A percentile compares a stretch with the other conserved stretches of the same genome.
These are phyloP conservation scores for Aspergillus spinulosporus DNA, from an alignment of 2,329 filamentous ascomycete species.

Conservation along the genomic window DNA sequence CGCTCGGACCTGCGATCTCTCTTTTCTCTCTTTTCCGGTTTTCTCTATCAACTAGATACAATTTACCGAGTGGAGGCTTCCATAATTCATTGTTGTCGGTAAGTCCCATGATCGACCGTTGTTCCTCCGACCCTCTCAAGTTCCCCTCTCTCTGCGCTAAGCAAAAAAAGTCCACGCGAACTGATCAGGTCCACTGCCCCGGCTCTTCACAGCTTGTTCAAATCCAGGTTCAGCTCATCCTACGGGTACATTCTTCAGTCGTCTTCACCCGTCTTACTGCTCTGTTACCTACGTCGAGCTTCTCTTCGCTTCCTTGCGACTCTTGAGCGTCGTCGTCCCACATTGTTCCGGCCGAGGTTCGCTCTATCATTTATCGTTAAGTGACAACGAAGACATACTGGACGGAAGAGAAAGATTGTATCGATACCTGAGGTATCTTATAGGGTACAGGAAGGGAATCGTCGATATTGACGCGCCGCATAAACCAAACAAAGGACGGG, in stretches of 20 bases:
- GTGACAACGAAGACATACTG: no score
- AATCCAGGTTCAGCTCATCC: background rate
- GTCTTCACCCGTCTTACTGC: background rate
- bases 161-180: slow-evolving; percentile 6
- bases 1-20: background rate
- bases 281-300: background rate
- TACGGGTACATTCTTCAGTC: background rate
- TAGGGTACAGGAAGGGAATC: background rate
- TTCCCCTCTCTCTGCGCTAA: slow-evolving; percentile 4
- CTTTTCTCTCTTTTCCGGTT: background rate
- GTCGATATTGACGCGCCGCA: no score
- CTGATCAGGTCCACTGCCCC: slow-evolving; percentile 8
- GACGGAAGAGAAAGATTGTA: no score
- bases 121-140: background rate
- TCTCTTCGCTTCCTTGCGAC: background rate
- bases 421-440: background rate
- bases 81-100: background rate
- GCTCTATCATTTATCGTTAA: no score
- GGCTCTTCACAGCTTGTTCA: background rate
- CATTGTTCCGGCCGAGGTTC: no score
- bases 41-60: background rate
- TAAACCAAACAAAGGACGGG: no score
- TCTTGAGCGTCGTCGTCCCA: background rate
- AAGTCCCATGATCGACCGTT: slow-evolving; percentile 2
- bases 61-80: background rate